Evolutionary conservation across 345 rosid genomes (phyloP).

Genomic region (Citrus unshiu): DNA sequence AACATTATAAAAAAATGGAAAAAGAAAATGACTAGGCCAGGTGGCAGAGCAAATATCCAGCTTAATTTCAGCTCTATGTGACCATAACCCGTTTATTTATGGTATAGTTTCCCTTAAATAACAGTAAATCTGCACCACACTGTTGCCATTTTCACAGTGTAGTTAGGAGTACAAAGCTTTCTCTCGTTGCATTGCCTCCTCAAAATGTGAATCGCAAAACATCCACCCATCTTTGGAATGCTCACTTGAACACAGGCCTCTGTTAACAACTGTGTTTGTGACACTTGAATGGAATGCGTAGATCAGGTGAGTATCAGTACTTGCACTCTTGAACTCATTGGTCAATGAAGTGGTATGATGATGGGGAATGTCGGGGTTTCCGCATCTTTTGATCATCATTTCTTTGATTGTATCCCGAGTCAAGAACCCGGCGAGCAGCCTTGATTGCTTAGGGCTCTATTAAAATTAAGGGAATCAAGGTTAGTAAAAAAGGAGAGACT

Average conservation of each 20-base stretch:
- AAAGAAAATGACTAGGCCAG: no score
- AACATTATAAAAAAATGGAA: no score
- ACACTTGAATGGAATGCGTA: slow-evolving; percentile 4
- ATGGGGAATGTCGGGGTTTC: background rate
- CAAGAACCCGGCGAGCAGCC: background rate
- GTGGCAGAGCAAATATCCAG: no score
- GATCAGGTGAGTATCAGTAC: background rate
- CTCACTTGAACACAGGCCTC: background rate
- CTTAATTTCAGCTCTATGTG: no score
- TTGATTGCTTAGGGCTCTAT: no score
- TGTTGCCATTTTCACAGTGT: background rate
- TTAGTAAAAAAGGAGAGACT: no score
- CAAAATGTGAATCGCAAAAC: slow-evolving; percentile 9
- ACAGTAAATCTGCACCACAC: background rate
- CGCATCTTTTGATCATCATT: background rate
- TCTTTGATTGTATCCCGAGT: background rate
- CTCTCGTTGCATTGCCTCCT: background rate
- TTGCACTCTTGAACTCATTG: no score
- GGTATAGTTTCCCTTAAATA: background rate
- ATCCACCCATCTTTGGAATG: slow-evolving; percentile 3
- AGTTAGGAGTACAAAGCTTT: background rate
- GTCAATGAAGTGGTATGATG: no score
- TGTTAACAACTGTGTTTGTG: background rate
- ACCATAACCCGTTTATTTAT: no score
- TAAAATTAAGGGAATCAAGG: no score